These are phyloP conservation scores for Suhomyces coccinellae DNA, from an alignment of 1,139 yeast genomes.

Conservation along the genomic window DNA sequence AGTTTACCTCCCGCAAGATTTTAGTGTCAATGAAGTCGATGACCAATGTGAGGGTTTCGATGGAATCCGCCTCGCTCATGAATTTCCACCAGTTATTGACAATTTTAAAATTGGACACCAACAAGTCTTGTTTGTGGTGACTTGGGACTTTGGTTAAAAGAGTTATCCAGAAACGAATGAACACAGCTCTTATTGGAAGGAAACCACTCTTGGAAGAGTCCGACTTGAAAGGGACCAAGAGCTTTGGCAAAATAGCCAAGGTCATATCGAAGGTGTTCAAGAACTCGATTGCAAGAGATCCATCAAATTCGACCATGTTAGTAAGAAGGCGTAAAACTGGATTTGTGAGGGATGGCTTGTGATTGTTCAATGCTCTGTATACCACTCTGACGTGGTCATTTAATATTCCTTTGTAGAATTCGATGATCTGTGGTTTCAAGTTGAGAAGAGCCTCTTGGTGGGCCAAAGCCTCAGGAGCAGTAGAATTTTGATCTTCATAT, in stretches of 20 bases:
- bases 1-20: slow-evolving; percentile 60
- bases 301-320: slow-evolving; percentile 50
- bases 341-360: slow-evolving; percentile 59
- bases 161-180: slow-evolving; percentile 61
- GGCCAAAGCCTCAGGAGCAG: slow-evolving; percentile 15
- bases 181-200: slow-evolving; percentile 53
- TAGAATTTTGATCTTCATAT: slow-evolving; percentile 1
- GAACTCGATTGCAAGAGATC: slow-evolving; percentile 55
- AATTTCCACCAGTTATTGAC: slow-evolving; percentile 66
- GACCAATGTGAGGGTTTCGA: slow-evolving; percentile 39
- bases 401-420: slow-evolving; percentile 53
- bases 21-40: slow-evolving; percentile 49
- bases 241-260: slow-evolving; percentile 58
- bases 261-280: slow-evolving; percentile 68
- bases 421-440: slow-evolving; percentile 24
- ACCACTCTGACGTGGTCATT: slow-evolving; percentile 59
- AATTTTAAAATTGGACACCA: slow-evolving; percentile 57
- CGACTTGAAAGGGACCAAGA: slow-evolving; percentile 55
- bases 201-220: slow-evolving; percentile 42
- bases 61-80: slow-evolving; percentile 54
- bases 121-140: slow-evolving; percentile 60
- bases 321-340: slow-evolving; percentile 60
- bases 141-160: slow-evolving; percentile 52
- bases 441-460: slow-evolving; percentile 13
- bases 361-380: slow-evolving; percentile 64